A percentile compares a stretch with the other conserved stretches of the same genome.
These are phyloP conservation scores for Boletus vinaceobasis DNA, from an alignment of 768 basidiomycete genomes.

Conservation along the genomic window DNA sequence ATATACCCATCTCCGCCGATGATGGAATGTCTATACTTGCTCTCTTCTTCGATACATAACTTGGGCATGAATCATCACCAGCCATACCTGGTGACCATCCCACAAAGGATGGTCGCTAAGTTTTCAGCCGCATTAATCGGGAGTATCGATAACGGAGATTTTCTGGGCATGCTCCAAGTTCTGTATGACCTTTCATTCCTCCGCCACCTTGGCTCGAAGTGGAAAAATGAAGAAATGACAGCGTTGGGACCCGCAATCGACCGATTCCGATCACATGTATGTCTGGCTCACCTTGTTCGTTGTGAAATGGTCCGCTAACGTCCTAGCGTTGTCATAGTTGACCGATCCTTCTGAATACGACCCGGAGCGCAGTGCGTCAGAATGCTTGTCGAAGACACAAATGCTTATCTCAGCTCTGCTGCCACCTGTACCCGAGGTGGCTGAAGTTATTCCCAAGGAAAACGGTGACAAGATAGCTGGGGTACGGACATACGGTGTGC, in stretches of 20 bases:
- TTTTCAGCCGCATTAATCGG: constrained; percentile 32
- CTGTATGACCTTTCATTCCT: constrained; percentile 51
- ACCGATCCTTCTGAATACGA: constrained; percentile 10
- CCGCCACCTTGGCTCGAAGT: constrained; percentile 37
- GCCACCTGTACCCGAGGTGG: constrained; percentile 32
- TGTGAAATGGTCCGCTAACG: neutral
- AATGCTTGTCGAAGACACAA: constrained; percentile 55
- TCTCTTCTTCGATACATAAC: constrained; percentile 54
- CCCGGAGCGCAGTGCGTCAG: constrained; percentile 32
- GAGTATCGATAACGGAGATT: constrained; percentile 32
- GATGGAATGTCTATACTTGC: constrained; percentile 49
- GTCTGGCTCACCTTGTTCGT: constrained; percentile 8
- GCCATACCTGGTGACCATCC: constrained; percentile 32
- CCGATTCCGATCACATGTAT: constrained; percentile 27
- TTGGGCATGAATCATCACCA: constrained; percentile 46
- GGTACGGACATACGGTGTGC: constrained; percentile 53
- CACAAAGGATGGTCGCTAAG: constrained; percentile 38
- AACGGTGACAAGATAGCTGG: constrained; percentile 37
- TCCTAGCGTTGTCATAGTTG: constrained; percentile 13
- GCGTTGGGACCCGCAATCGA: constrained; percentile 29
- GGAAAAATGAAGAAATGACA: constrained; percentile 17
- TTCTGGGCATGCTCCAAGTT: constrained; percentile 29
- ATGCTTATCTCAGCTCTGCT: constrained; percentile 59
- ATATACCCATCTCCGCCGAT: constrained; percentile 52
- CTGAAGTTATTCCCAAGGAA: constrained; percentile 20